A percentile compares a stretch with the other conserved stretches of the same genome.
These are phyloP conservation scores for Striga hermonthica DNA, from an alignment of 305 asterid genomes.

Conservation along the genomic window DNA sequence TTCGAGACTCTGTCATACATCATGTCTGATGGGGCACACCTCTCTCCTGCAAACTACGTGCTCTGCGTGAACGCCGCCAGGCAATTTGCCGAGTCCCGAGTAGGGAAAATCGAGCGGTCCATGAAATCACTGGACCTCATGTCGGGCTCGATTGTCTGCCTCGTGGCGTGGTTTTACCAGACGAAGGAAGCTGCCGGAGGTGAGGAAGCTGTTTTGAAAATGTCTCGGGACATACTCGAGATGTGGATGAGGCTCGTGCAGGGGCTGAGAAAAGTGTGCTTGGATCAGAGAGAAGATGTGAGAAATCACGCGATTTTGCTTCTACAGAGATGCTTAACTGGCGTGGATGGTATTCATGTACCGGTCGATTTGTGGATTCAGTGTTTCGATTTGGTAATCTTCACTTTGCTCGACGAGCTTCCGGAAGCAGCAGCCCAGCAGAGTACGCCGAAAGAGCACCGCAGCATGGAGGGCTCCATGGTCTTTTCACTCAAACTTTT, in stretches of 20 bases:
- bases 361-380: slow-evolving; percentile 69
- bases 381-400: slow-evolving; percentile 69
- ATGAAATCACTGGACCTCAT: slow-evolving; percentile 74
- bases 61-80: slow-evolving; percentile 82
- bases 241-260: slow-evolving; percentile 96
- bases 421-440: slow-evolving; percentile 60
- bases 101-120: slow-evolving; percentile 69
- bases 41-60: slow-evolving; percentile 76
- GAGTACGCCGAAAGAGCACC: slow-evolving; percentile 67
- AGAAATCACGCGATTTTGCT: slow-evolving; percentile 68
- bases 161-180: slow-evolving; percentile 67
- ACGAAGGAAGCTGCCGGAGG: slow-evolving; percentile 68
- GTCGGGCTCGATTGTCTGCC: slow-evolving; percentile 80
- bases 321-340: slow-evolving; percentile 73
- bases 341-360: slow-evolving; percentile 59
- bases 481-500: slow-evolving; percentile 63
- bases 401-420: slow-evolving; percentile 72
- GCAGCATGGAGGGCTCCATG: slow-evolving; percentile 75
- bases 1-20: slow-evolving; percentile 74
- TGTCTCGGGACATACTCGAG: slow-evolving; percentile 78
- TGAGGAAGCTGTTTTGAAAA: slow-evolving; percentile 60
- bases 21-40: slow-evolving; percentile 87
- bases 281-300: slow-evolving; percentile 80
- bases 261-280: slow-evolving; percentile 72
- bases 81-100: slow-evolving; percentile 89